These are phyloP conservation scores for Hygrophoropsis aurantiaca DNA, from an alignment of 768 basidiomycete genomes.

Conservation along the genomic window DNA sequence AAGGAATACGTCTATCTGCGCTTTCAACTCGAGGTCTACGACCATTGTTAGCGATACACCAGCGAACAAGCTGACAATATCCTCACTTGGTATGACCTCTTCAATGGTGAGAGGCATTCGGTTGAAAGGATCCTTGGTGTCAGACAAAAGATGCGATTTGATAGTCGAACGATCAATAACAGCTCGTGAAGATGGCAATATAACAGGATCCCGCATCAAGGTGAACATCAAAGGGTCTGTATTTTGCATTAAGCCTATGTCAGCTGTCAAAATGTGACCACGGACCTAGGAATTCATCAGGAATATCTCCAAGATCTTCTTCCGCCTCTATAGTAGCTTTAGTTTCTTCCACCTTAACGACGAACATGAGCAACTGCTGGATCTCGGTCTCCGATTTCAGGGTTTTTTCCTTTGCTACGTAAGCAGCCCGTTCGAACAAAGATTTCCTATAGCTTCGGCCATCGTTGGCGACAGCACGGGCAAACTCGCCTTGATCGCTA, in stretches of 20 bases:
- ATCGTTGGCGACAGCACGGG: constrained; percentile 87
- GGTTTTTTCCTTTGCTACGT: constrained; percentile 55
- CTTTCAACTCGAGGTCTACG: constrained; percentile 68
- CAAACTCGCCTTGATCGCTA: constrained; percentile 75
- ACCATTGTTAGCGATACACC: constrained; percentile 2
- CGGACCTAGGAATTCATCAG: constrained; percentile 93
- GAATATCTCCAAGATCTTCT: constrained; percentile 88
- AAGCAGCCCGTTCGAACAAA: constrained; percentile 77
- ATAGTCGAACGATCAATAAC: constrained; percentile 90
- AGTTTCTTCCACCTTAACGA: constrained; percentile 79
- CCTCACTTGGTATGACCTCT: constrained; percentile 74
- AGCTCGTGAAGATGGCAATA: constrained; percentile 76
- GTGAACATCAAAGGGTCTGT: constrained; percentile 88
- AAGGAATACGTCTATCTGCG: constrained; percentile 71
- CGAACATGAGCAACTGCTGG: constrained; percentile 64
- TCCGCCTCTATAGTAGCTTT: constrained; percentile 82
- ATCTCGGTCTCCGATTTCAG: constrained; percentile 83
- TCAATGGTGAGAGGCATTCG: constrained; percentile 77
- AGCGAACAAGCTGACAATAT: neutral
- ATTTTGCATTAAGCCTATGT: neutral
- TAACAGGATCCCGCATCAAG: constrained; percentile 94
- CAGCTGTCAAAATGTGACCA: constrained; percentile 3
- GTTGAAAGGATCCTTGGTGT: constrained; percentile 94
- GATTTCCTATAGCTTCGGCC: constrained; percentile 87
- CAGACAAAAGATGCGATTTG: constrained; percentile 91